These are phyloP conservation scores for Hericium rajendrae DNA, from an alignment of 768 basidiomycete species.

Conservation along the genomic window DNA sequence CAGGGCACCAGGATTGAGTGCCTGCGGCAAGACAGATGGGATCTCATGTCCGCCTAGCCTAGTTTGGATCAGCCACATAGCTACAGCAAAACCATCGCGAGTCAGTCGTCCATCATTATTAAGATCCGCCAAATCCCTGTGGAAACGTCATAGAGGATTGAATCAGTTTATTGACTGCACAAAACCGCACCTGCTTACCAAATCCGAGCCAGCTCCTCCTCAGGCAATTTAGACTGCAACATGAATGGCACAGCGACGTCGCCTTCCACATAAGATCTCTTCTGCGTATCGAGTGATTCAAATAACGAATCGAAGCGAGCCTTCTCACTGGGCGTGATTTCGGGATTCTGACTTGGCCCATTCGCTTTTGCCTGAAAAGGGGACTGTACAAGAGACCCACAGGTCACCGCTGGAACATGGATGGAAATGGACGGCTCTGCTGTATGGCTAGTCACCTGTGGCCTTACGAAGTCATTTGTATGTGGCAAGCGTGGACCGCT, in stretches of 20 bases:
- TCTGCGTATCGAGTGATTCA: slow-evolving; percentile 65
- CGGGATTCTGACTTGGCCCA: slow-evolving; percentile 34
- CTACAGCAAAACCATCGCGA: slow-evolving; percentile 90
- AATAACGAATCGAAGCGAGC: slow-evolving; percentile 70
- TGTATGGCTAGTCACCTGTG: slow-evolving; percentile 5
- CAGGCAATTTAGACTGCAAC: slow-evolving; percentile 78
- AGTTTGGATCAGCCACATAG: slow-evolving; percentile 85
- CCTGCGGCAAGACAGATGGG: slow-evolving; percentile 57
- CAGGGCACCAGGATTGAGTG: slow-evolving; percentile 77
- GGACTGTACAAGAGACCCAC: slow-evolving; percentile 16
- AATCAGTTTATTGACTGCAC: neutral
- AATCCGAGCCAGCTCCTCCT: slow-evolving; percentile 77
- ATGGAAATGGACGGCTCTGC: slow-evolving; percentile 7
- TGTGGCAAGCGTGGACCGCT: slow-evolving; percentile 29
- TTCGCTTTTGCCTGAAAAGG: slow-evolving; percentile 7
- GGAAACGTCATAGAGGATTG: neutral
- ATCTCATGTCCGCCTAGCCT: slow-evolving; percentile 74
- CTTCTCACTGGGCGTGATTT: slow-evolving; percentile 84
- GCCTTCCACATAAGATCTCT: slow-evolving; percentile 78
- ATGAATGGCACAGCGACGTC: slow-evolving; percentile 95
- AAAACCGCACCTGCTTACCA: slow-evolving; percentile 53
- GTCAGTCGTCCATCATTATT: slow-evolving; percentile 80
- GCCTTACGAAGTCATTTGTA: slow-evolving; percentile 15
- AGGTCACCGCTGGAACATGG: slow-evolving; percentile 16
- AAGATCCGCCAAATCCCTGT: slow-evolving; percentile 90